Conservation (phyloP, 2,329 filamentous ascomycete species). For the Fusarium sp. region DNA sequence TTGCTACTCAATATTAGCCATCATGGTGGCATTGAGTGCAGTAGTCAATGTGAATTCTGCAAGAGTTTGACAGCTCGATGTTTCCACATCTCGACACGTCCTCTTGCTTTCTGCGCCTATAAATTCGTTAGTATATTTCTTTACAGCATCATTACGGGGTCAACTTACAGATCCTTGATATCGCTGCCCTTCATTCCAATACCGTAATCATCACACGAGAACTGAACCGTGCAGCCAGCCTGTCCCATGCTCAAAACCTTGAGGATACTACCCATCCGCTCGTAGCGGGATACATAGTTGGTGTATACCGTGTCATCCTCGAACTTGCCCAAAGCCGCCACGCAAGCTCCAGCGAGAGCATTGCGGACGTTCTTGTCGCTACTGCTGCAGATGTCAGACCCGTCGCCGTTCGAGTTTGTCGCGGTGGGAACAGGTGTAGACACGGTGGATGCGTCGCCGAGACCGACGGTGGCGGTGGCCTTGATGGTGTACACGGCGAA, state of each 20-base stretch:
- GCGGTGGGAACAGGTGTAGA: conserved; percentile 6
- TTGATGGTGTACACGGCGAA: conserved; percentile 14
- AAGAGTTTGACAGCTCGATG: conserved; percentile 15
- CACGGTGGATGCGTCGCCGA: conserved; percentile 6
- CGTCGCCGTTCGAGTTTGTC: conserved; percentile 3
- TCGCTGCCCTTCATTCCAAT: conserved; percentile 27
- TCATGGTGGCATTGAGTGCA: background rate
- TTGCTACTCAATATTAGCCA: background rate
- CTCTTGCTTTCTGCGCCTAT: background rate
- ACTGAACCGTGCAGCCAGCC: conserved; percentile 18
- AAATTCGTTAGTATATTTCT: background rate
- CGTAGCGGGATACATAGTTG: conserved; percentile 2
- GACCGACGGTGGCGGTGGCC: conserved; percentile 8
- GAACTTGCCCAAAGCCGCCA: conserved; percentile 1
- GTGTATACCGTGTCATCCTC: conserved; percentile 19
- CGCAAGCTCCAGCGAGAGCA: background rate
- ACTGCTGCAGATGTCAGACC: conserved; percentile 7
- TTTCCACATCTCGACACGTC: conserved; percentile 15
- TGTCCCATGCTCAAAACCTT: conserved; percentile 1
- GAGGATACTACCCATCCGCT: conserved; percentile 20
- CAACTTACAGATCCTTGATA: conserved; percentile 23
- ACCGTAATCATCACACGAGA: conserved; percentile 17
- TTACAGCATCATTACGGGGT: accelerated
- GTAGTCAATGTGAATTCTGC: conserved; percentile 23
- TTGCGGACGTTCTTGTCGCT: conserved; percentile 6